These are phyloP conservation scores for Paracoccidioides lutzii DNA, from an alignment of 2,329 filamentous ascomycete species.

Conservation along the genomic window DNA sequence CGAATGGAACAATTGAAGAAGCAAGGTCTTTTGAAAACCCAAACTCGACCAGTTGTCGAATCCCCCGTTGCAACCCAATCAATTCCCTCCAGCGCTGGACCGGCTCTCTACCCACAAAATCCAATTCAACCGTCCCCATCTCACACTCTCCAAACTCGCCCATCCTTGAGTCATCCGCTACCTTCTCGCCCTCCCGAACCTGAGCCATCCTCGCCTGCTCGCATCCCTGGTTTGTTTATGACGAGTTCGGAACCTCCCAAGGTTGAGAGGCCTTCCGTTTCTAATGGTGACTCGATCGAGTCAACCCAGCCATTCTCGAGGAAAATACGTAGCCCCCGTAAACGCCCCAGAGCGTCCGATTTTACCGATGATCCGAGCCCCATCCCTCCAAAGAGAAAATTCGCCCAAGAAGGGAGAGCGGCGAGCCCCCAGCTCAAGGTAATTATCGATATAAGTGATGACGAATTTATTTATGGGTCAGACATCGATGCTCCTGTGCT, in stretches of 20 bases:
- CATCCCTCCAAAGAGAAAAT: conserved; percentile 44
- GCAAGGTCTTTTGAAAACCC: conserved; percentile 29
- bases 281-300: neutral
- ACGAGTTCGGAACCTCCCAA: conserved; percentile 12
- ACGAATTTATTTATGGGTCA: conserved; percentile 32
- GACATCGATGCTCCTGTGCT: conserved; percentile 1
- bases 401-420: conserved; percentile 39
- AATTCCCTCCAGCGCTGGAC: conserved; percentile 2
- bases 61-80: neutral
- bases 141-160: conserved; percentile 2
- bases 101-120: conserved; percentile 4
- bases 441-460: conserved; percentile 76
- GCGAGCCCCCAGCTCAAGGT: conserved; percentile 46
- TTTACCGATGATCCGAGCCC: conserved; percentile 45
- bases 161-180: conserved; percentile 21
- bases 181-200: conserved; percentile 25
- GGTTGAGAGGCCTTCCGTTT: neutral
- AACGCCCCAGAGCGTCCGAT: conserved; percentile 57
- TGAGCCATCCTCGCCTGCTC: conserved; percentile 19
- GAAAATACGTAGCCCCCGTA: conserved; percentile 24
- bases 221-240: conserved; percentile 44
- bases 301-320: conserved; percentile 7
- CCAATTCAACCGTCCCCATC: neutral
- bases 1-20: conserved; percentile 65
- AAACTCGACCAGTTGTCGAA: conserved; percentile 16